Evolutionary conservation across 2,329 filamentous ascomycete genomes (phyloP).

Genomic region (Rhinocladiella similis): DNA sequence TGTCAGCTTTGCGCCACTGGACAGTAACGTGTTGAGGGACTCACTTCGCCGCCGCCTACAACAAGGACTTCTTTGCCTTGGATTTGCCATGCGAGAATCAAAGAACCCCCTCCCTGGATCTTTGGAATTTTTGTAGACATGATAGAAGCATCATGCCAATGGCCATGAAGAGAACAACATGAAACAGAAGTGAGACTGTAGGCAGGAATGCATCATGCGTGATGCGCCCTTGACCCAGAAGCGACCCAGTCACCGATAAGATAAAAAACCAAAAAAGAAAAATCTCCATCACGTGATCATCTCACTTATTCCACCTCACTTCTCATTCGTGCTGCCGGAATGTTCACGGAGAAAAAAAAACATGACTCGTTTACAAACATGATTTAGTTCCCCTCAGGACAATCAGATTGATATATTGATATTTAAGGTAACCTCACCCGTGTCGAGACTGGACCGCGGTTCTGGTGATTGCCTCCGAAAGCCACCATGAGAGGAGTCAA

Average conservation of each 20-base stretch:
- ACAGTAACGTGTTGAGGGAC: conserved; percentile 30
- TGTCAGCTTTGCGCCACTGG: conserved; percentile 11
- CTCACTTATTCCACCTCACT: not conserved
- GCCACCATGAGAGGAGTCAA: conserved; percentile 63
- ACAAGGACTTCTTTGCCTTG: conserved; percentile 86
- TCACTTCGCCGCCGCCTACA: conserved; percentile 89
- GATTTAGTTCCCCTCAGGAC: not conserved
- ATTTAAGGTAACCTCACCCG: too few relatives aligned
- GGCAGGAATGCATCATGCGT: conserved; percentile 23
- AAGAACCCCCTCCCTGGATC: conserved; percentile 84
- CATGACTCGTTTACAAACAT: not conserved
- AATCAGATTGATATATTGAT: not conserved
- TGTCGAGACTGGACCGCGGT: too few relatives aligned
- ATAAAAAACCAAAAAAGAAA: not conserved
- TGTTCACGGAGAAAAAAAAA: not conserved
- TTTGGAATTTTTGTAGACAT: conserved; percentile 67
- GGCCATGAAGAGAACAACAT: conserved; percentile 14
- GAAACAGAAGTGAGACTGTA: conserved; percentile 18
- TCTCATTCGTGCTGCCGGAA: not conserved
- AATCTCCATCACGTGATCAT: not conserved
- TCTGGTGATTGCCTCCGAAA: not conserved
- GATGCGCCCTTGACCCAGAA: not conserved
- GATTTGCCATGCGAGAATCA: conserved; percentile 96
- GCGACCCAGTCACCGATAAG: not conserved
- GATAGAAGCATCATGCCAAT: conserved; percentile 23